Conservation (phyloP, 139 green algal genomes). For the Volvox africanus region DNA sequence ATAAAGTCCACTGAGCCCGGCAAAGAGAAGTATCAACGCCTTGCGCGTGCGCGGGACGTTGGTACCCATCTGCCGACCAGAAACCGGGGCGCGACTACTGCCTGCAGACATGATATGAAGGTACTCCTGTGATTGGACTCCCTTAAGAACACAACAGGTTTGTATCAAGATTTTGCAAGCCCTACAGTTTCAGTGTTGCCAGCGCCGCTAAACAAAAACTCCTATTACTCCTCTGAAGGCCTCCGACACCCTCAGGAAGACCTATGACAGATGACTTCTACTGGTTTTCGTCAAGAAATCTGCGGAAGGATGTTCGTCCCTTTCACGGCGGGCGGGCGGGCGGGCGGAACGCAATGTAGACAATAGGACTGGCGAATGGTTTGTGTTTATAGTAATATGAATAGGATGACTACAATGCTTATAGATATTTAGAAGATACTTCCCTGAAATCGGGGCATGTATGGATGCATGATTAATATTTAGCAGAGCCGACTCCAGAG, state of each 20-base stretch:
- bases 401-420: no score
- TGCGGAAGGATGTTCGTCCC: background rate
- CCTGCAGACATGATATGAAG: background rate
- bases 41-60: background rate
- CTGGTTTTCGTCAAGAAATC: background rate
- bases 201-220: background rate
- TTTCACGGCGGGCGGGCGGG: background rate
- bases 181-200: background rate
- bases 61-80: slow-evolving; percentile 26
- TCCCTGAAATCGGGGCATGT: no score
- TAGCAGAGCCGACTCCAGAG: no score
- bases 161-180: background rate
- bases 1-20: background rate
- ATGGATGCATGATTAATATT: no score
- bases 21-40: background rate
- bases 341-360: background rate
- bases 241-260: background rate
- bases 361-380: background rate
- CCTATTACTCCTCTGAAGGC: background rate
- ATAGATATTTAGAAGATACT: no score
- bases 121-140: background rate
- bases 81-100: background rate
- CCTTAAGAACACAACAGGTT: background rate
- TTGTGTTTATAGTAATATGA: no score
- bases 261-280: background rate